Percentiles rank a stretch among this genome's conserved stretches.
These are phyloP conservation scores for Podospora conica DNA, from an alignment of 495 filamentous ascomycete species.

Conservation along the genomic window DNA sequence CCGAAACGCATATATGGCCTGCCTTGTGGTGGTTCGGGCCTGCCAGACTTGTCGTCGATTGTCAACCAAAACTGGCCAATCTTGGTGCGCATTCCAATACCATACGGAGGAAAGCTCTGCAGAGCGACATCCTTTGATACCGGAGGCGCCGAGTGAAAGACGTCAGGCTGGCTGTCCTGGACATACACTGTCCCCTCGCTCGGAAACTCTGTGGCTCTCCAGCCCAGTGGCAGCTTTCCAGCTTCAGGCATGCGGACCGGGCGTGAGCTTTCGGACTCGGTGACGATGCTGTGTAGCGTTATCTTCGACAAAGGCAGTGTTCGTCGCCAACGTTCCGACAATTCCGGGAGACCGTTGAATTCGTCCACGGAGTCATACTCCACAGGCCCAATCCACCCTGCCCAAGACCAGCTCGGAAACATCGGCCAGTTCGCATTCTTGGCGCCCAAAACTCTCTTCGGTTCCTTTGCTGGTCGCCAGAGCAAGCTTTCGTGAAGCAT, in stretches of 20 bases:
- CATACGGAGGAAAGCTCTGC: neutral
- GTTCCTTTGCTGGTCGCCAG: neutral
- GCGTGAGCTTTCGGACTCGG: neutral
- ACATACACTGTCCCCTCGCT: neutral
- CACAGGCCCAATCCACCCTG: neutral
- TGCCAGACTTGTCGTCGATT: neutral
- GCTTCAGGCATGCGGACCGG: neutral
- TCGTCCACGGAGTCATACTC: neutral
- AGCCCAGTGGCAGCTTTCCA: neutral
- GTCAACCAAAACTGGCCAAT: slow-evolving; percentile 1
- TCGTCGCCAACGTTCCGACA: neutral
- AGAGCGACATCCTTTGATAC: neutral
- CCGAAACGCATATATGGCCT: neutral
- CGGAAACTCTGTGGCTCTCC: neutral
- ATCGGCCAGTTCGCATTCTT: neutral
- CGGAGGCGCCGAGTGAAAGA: slow-evolving; percentile 3
- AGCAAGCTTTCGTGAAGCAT: slow-evolving; percentile 3
- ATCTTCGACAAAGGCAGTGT: neutral
- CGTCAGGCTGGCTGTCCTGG: neutral
- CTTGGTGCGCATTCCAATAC: neutral
- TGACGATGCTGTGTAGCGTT: neutral
- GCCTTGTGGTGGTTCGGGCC: neutral
- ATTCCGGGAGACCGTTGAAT: neutral
- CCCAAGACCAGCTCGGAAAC: slow-evolving; percentile 1
- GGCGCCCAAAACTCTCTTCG: neutral